phyloP scores from a whole-genome alignment of 2,329 filamentous ascomycete genomes.

The Penicillium sp. region DNA sequence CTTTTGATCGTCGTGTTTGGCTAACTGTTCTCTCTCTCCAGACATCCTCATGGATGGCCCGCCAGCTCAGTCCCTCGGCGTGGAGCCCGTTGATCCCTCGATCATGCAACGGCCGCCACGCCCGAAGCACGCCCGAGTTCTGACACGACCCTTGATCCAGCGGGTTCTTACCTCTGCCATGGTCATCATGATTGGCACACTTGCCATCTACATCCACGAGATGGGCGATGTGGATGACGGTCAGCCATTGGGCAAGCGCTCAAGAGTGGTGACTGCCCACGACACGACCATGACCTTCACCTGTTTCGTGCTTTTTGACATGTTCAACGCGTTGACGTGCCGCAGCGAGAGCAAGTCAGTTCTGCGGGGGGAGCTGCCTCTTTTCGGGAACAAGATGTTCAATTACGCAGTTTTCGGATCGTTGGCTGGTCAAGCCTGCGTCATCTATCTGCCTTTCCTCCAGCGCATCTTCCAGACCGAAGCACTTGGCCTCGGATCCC shows the following conservation, averaged over 20 bases:
- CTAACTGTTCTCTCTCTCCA: conserved; percentile 37
- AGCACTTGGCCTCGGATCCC: conserved; percentile 65
- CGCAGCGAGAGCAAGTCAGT: conserved; percentile 87
- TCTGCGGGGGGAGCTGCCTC: conserved; percentile 72
- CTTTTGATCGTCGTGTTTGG: conserved; percentile 7
- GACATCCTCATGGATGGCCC: conserved; percentile 99
- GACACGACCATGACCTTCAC: conserved; percentile 99
- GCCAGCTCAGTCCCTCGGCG: conserved; percentile 91
- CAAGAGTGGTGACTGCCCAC: conserved; percentile 70
- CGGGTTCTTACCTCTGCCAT: conserved; percentile 81
- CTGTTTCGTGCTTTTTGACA: conserved; percentile 97
- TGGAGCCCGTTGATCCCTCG: conserved; percentile 87
- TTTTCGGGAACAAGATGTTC: conserved; percentile 87
- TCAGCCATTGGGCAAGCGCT: conserved; percentile 33
- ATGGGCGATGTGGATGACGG: conserved; percentile 64
- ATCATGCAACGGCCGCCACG: conserved; percentile 91
- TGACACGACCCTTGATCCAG: conserved; percentile 75
- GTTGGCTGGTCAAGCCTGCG: conserved; percentile 76
- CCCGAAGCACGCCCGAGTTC: conserved; percentile 76
- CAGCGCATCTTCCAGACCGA: conserved; percentile 97
- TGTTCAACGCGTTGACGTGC: conserved; percentile 96
- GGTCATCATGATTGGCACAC: conserved; percentile 88
- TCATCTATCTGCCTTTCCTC: conserved; percentile 90
- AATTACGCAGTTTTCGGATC: conserved; percentile 90
- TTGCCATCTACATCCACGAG: conserved; percentile 84